These are phyloP conservation scores for Flammula alnicola DNA, from an alignment of 1,284 basidiomycete species.

Conservation along the genomic window DNA sequence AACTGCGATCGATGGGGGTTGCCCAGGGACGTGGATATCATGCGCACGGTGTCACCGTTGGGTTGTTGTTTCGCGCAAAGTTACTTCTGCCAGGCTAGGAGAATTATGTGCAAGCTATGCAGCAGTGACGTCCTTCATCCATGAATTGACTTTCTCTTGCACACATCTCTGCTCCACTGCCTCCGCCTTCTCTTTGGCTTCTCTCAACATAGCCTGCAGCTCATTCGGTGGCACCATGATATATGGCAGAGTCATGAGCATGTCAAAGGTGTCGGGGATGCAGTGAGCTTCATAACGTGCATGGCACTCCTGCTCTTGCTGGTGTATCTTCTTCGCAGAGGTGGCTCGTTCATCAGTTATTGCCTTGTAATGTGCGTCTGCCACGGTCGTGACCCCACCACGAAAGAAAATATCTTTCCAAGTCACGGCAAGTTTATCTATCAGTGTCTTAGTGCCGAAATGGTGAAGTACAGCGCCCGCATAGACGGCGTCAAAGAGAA, in stretches of 20 bases:
- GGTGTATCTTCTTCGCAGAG: not conserved
- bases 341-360: not conserved
- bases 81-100: too few relatives aligned
- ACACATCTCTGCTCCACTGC: conserved; percentile 9
- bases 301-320: conserved; percentile 13
- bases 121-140: conserved; percentile 5
- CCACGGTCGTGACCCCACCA: too few relatives aligned
- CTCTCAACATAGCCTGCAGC: conserved; percentile 12
- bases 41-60: too few relatives aligned
- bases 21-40: too few relatives aligned
- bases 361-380: conserved; percentile 6
- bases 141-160: conserved; percentile 5
- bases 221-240: conserved; percentile 12
- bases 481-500: conserved; percentile 14
- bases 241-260: conserved; percentile 17
- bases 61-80: too few relatives aligned
- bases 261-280: conserved; percentile 17
- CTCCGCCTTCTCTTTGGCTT: conserved; percentile 13
- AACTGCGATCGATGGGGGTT: too few relatives aligned
- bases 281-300: conserved; percentile 8
- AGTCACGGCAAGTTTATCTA: conserved; percentile 3
- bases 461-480: conserved; percentile 15
- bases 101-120: too few relatives aligned
- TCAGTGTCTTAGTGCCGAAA: conserved; percentile 19
- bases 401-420: conserved; percentile 8